Evolutionary conservation across 2,329 filamentous ascomycete species (phyloP).

Genomic region (Alternaria incomplexa): DNA sequence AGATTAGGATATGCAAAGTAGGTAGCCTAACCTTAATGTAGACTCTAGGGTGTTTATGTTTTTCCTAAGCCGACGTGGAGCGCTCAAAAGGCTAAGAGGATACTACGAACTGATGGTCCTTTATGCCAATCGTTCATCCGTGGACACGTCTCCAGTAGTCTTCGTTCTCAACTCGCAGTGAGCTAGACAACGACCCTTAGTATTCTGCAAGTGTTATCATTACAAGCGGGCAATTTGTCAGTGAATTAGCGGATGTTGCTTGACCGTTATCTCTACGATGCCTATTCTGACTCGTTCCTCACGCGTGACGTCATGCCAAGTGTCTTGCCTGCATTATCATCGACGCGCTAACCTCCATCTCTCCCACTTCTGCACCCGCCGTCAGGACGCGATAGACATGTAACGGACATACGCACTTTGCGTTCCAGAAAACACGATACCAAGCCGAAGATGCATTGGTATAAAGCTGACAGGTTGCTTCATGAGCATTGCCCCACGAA

Average conservation of each 20-base stretch:
- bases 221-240: background rate
- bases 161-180: slow-evolving; percentile 9
- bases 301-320: slow-evolving; percentile 14
- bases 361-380: slow-evolving; percentile 4
- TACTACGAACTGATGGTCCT: background rate
- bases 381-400: background rate
- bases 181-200: background rate
- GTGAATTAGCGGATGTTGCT: background rate
- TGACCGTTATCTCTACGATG: slow-evolving; percentile 7
- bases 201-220: background rate
- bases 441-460: background rate
- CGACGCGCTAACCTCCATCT: slow-evolving; percentile 1
- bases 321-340: slow-evolving; percentile 1
- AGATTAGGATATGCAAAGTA: background rate
- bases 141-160: background rate
- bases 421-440: background rate
- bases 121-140: background rate
- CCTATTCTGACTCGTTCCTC: background rate
- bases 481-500: background rate
- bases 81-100: background rate
- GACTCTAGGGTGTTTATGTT: background rate
- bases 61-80: background rate
- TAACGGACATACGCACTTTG: background rate
- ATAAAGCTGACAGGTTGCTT: background rate
- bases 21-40: background rate